Conservation (phyloP, 1,284 basidiomycete species). For the Ceratobasidium sp. region DNA sequence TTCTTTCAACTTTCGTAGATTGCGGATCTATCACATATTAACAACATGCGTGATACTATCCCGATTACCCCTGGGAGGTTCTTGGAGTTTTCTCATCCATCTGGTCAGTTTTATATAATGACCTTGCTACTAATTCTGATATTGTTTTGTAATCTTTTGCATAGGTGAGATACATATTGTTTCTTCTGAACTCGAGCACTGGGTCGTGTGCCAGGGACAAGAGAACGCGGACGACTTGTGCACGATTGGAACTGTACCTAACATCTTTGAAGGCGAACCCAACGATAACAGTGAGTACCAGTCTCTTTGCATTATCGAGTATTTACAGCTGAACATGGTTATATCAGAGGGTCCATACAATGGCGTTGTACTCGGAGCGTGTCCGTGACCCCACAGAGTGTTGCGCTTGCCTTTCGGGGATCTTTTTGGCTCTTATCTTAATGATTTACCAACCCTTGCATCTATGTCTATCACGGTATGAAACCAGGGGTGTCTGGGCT, state of each 20-base stretch:
- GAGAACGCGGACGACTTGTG: slow-evolving; percentile 32
- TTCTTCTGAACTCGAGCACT: background rate
- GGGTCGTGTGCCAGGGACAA: slow-evolving; percentile 22
- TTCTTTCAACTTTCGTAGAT: slow-evolving; percentile 35
- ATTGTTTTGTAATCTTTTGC: slow-evolving; percentile 40
- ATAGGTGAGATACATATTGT: slow-evolving; percentile 24
- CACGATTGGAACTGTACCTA: slow-evolving; percentile 35
- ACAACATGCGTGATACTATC: slow-evolving; percentile 58
- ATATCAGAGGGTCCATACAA: background rate
- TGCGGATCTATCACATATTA: slow-evolving; percentile 62
- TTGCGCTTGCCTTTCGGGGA: too few relatives aligned
- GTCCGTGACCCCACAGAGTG: background rate
- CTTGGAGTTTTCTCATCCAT: slow-evolving; percentile 16
- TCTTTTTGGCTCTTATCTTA: too few relatives aligned
- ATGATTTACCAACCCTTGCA: too few relatives aligned
- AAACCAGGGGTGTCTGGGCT: too few relatives aligned
- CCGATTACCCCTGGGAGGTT: slow-evolving; percentile 11
- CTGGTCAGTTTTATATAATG: background rate
- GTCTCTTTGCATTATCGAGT: background rate
- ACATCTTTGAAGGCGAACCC: slow-evolving; percentile 22
- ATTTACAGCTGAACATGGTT: background rate
- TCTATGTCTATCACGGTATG: too few relatives aligned
- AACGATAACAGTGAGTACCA: slow-evolving; percentile 25
- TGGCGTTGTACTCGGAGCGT: background rate
- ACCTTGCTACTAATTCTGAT: background rate